These are phyloP conservation scores for Stephania yunnanensis DNA, from an alignment of 164 flowering plant genomes.

Conservation along the genomic window DNA sequence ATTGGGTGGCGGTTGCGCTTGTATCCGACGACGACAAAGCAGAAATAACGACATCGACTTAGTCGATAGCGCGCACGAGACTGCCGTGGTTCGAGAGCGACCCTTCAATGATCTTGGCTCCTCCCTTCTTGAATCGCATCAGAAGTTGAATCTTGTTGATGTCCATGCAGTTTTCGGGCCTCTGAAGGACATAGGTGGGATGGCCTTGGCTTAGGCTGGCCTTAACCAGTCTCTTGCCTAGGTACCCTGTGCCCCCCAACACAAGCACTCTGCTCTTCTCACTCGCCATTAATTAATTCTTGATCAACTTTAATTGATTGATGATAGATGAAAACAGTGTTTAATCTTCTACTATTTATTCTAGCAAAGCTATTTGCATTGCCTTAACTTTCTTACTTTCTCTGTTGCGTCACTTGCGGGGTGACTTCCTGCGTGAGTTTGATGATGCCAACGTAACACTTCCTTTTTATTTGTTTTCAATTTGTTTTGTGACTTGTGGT, in stretches of 20 bases:
- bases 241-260: not conserved
- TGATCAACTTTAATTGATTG: too few species aligned
- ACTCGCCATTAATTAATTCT: too few species aligned
- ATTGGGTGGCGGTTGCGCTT: conserved; percentile 30
- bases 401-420: too few species aligned
- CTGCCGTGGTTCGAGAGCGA: conserved; percentile 37
- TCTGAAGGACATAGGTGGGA: conserved; percentile 32
- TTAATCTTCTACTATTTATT: too few species aligned
- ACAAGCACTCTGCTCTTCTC: not conserved
- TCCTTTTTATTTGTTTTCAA: too few species aligned
- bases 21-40: conserved; percentile 47
- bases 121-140: not conserved
- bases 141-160: conserved; percentile 2
- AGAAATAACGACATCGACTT: conserved; percentile 55
- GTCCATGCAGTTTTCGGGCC: conserved; percentile 36
- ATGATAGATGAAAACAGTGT: too few species aligned
- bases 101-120: conserved; percentile 22
- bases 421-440: too few species aligned
- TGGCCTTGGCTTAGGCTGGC: conserved; percentile 41
- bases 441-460: too few species aligned
- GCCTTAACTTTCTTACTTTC: too few species aligned
- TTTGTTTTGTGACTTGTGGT: too few species aligned
- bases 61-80: conserved; percentile 49
- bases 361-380: too few species aligned
- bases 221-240: not conserved